phyloP scores from a whole-genome alignment of 768 basidiomycete species.

The Phylloporus scabripes region DNA sequence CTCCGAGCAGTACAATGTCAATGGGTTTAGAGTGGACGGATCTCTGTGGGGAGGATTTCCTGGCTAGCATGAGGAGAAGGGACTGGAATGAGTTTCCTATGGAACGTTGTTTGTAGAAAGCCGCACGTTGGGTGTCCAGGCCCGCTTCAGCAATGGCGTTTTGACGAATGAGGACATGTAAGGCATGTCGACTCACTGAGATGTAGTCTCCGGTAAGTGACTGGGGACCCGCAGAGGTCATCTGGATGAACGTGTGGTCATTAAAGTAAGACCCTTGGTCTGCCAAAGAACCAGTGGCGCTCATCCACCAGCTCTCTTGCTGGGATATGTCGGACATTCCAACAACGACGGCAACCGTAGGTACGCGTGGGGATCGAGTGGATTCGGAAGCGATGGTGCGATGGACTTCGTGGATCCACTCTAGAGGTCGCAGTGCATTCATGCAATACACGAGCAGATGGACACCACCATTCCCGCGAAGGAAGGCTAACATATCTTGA shows the following conservation, averaged over 20 bases:
- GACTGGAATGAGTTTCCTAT: constrained; percentile 12
- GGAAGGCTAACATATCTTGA: constrained; percentile 4
- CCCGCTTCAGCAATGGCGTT: constrained; percentile 2
- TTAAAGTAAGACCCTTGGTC: constrained; percentile 12
- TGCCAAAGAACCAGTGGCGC: constrained; percentile 1
- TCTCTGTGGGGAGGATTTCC: constrained; percentile 4
- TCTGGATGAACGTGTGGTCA: constrained; percentile 14
- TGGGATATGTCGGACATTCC: constrained; percentile 6
- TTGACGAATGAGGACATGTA: constrained; percentile 14
- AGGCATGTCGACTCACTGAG: constrained; percentile 7
- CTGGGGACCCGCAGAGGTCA: background rate
- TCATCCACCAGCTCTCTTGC: constrained; percentile 20
- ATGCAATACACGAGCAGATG: constrained; percentile 22
- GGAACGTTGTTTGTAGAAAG: constrained; percentile 7
- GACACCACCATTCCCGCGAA: constrained; percentile 14
- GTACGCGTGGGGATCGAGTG: background rate
- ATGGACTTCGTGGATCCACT: constrained; percentile 13
- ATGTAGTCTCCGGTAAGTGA: constrained; percentile 2
- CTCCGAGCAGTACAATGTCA: constrained; percentile 35
- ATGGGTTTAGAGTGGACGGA: constrained; percentile 2
- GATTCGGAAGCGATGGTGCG: constrained; percentile 4
- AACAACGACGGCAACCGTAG: constrained; percentile 17
- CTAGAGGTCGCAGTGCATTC: constrained; percentile 5
- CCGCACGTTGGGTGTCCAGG: background rate
- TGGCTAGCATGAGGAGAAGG: constrained; percentile 2